Evolutionary conservation across 495 filamentous ascomycete genomes (phyloP).

Genomic region (Aspergillus nidulans): DNA sequence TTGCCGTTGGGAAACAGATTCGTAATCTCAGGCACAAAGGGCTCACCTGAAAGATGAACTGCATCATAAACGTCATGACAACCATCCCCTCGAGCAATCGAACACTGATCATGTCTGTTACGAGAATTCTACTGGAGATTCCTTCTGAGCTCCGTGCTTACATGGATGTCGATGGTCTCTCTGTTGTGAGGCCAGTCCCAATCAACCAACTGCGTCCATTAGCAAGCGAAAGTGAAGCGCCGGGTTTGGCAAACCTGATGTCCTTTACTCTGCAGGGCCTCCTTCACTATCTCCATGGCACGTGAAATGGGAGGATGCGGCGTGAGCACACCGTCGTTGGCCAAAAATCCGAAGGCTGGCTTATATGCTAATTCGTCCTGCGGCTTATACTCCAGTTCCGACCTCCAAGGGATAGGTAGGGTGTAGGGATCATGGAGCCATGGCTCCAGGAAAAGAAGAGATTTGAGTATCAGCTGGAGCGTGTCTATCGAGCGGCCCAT

Average conservation of each 20-base stretch:
- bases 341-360: slow-evolving; percentile 4
- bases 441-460: slow-evolving; percentile 1
- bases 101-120: slow-evolving; percentile 1
- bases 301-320: slow-evolving; percentile 7
- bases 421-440: slow-evolving; percentile 6
- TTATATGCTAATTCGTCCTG: background rate
- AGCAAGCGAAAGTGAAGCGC: background rate
- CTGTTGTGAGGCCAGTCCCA: slow-evolving; percentile 5
- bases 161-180: slow-evolving; percentile 7
- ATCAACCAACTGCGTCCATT: slow-evolving; percentile 1
- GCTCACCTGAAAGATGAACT: background rate
- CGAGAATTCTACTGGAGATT: background rate
- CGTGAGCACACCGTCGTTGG: slow-evolving; percentile 7
- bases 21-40: slow-evolving; percentile 2
- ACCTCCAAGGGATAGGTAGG: slow-evolving; percentile 5
- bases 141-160: background rate
- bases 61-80: slow-evolving; percentile 7
- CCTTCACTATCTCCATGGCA: slow-evolving; percentile 6
- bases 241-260: background rate
- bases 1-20: slow-evolving; percentile 9
- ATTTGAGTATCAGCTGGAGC: slow-evolving; percentile 1
- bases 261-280: slow-evolving; percentile 2
- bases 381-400: slow-evolving; percentile 4
- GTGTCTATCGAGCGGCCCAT: slow-evolving; percentile 3
- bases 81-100: slow-evolving; percentile 5